phyloP scores from a whole-genome alignment of 768 basidiomycete genomes.

The Megacollybia marginata region DNA sequence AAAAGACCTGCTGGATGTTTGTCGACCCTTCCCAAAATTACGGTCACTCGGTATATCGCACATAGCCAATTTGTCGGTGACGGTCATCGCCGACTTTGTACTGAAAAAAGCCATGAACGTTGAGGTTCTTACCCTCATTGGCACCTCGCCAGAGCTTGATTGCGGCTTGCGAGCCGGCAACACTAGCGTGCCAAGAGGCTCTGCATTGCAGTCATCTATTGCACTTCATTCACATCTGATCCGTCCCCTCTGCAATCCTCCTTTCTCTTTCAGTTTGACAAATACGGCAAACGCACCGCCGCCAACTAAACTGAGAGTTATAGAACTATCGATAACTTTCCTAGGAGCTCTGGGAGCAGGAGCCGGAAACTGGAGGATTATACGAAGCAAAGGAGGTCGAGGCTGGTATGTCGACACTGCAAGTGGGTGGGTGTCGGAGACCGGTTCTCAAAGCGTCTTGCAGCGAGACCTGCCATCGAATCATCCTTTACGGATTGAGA shows the following conservation, averaged over 20 bases:
- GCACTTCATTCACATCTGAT: constrained; percentile 73
- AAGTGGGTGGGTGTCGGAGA: constrained; percentile 66
- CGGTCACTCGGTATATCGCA: constrained; percentile 89
- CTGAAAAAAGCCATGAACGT: constrained; percentile 60
- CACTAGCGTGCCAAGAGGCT: constrained; percentile 23
- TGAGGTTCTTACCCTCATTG: constrained; percentile 78
- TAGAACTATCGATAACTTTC: constrained; percentile 74
- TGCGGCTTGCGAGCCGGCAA: constrained; percentile 35
- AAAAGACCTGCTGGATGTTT: constrained; percentile 40
- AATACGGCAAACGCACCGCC: constrained; percentile 29
- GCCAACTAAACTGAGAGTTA: constrained; percentile 73
- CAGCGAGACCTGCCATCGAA: constrained; percentile 47
- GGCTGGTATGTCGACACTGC: constrained; percentile 95
- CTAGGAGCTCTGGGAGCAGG: constrained; percentile 71
- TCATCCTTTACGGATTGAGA: constrained; percentile 65
- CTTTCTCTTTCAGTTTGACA: constrained; percentile 58
- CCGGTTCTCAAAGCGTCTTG: constrained; percentile 35
- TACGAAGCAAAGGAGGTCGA: constrained; percentile 88
- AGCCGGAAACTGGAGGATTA: constrained; percentile 78
- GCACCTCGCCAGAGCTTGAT: constrained; percentile 71
- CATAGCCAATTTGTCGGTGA: constrained; percentile 64
- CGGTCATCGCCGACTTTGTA: constrained; percentile 62
- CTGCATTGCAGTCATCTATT: constrained; percentile 63
- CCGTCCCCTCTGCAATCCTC: constrained; percentile 71
- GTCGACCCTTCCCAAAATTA: constrained; percentile 61